These are phyloP conservation scores for Agaricus sinodeliciosus DNA, from an alignment of 768 basidiomycete species.

Conservation along the genomic window DNA sequence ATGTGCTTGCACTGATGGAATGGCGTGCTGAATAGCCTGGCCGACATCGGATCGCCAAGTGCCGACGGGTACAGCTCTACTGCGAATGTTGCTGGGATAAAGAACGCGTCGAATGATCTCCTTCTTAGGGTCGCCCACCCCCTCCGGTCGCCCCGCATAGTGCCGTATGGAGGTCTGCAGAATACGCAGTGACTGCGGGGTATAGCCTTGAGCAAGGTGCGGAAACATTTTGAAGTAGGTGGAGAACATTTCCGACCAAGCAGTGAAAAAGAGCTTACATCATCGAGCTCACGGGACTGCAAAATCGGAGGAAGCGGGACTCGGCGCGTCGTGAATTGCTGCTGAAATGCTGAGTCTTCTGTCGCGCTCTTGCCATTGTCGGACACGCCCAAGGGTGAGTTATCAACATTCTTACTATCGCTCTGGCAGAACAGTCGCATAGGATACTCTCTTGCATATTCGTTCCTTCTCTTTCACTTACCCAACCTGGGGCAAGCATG, in stretches of 20 bases:
- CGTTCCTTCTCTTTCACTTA: conserved; percentile 45
- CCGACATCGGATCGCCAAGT: conserved; percentile 80
- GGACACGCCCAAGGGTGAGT: conserved; percentile 18
- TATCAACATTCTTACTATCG: neutral
- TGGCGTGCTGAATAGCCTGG: conserved; percentile 70
- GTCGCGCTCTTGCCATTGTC: conserved; percentile 21
- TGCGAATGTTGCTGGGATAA: conserved; percentile 73
- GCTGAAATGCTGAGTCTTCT: conserved; percentile 14
- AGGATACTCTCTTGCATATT: conserved; percentile 11
- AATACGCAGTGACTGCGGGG: neutral
- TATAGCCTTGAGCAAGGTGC: neutral
- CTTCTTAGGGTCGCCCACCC: conserved; percentile 49
- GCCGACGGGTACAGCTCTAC: conserved; percentile 68
- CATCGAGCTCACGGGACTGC: too few relatives aligned
- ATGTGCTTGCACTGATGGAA: conserved; percentile 85
- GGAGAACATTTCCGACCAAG: neutral
- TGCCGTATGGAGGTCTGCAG: conserved; percentile 12
- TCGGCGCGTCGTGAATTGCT: neutral
- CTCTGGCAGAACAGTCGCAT: neutral
- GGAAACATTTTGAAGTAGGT: conserved; percentile 1
- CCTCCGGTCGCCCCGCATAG: conserved; percentile 38
- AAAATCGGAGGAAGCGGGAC: neutral
- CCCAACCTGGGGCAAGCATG: conserved; percentile 35
- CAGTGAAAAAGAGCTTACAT: neutral
- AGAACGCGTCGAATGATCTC: conserved; percentile 74